Percentiles rank a stretch among this genome's conserved stretches.
Evolutionary conservation across 2,329 filamentous ascomycete genomes (phyloP).

Genomic region (Ceratocystis diversiconidia): DNA sequence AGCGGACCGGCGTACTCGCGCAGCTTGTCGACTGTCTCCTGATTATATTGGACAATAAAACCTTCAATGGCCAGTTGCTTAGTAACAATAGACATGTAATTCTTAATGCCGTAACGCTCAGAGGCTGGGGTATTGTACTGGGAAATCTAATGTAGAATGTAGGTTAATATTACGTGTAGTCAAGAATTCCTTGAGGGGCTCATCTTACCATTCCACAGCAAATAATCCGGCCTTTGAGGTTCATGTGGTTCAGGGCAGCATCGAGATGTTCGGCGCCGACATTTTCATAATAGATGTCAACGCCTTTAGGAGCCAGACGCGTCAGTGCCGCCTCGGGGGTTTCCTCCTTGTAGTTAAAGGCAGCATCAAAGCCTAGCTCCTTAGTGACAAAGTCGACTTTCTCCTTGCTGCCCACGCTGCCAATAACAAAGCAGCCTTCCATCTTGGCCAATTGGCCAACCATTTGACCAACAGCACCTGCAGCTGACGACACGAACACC

Average conservation of each 20-base stretch:
- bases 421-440: conserved; percentile 65
- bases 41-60: conserved; percentile 59
- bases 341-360: conserved; percentile 85
- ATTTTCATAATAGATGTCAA: conserved; percentile 53
- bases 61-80: conserved; percentile 60
- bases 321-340: conserved; percentile 50
- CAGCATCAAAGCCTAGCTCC: conserved; percentile 41
- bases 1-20: conserved; percentile 40
- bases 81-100: conserved; percentile 47
- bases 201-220: conserved; percentile 44
- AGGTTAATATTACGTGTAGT: background rate
- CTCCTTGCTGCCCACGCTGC: conserved; percentile 63
- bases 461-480: conserved; percentile 67
- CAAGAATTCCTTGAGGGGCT: background rate
- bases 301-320: conserved; percentile 58
- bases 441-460: conserved; percentile 75
- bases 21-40: conserved; percentile 63
- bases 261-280: conserved; percentile 40
- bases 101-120: conserved; percentile 52
- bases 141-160: conserved; percentile 35
- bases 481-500: conserved; percentile 68
- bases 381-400: conserved; percentile 54
- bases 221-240: conserved; percentile 50
- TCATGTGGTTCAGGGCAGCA: conserved; percentile 35
- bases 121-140: conserved; percentile 51